Evolutionary conservation across 2,329 filamentous ascomycete genomes (phyloP).

Genomic region (Zymoseptoria brevis): DNA sequence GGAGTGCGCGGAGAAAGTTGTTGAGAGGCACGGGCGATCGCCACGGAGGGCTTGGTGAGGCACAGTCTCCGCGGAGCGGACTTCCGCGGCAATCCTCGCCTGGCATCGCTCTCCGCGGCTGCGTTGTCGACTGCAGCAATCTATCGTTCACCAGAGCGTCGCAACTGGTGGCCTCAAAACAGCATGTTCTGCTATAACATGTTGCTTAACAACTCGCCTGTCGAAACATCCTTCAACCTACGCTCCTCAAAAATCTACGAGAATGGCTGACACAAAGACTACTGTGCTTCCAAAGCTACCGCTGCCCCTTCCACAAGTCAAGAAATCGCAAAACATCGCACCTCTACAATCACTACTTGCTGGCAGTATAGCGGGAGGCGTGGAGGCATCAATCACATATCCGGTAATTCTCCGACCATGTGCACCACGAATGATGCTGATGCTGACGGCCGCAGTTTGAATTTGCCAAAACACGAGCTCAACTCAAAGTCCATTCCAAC

Average conservation of each 20-base stretch:
- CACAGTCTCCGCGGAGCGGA: background rate
- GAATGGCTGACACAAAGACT: background rate
- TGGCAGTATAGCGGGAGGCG: conserved; percentile 46
- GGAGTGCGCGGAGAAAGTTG: background rate
- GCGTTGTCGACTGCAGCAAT: too few relatives aligned
- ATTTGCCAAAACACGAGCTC: conserved; percentile 29
- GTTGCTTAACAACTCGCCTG: background rate
- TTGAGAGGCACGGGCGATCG: background rate
- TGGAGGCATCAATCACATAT: conserved; percentile 45
- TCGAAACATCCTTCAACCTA: background rate
- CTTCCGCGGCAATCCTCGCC: background rate
- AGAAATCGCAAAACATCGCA: conserved; percentile 1
- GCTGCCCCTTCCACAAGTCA: background rate
- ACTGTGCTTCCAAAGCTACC: background rate
- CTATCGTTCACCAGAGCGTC: background rate
- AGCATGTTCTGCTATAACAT: background rate
- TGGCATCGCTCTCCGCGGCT: background rate
- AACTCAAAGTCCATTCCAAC: conserved; percentile 16
- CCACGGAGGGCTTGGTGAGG: background rate
- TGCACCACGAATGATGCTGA: too few relatives aligned
- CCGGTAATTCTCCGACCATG: conserved; percentile 4
- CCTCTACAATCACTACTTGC: conserved; percentile 41
- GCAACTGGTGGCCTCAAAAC: background rate
- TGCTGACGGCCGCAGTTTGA: conserved; percentile 15
- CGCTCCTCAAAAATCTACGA: background rate